Conservation (phyloP, 1,139 yeast species). For the Taphrina flavorubra region DNA sequence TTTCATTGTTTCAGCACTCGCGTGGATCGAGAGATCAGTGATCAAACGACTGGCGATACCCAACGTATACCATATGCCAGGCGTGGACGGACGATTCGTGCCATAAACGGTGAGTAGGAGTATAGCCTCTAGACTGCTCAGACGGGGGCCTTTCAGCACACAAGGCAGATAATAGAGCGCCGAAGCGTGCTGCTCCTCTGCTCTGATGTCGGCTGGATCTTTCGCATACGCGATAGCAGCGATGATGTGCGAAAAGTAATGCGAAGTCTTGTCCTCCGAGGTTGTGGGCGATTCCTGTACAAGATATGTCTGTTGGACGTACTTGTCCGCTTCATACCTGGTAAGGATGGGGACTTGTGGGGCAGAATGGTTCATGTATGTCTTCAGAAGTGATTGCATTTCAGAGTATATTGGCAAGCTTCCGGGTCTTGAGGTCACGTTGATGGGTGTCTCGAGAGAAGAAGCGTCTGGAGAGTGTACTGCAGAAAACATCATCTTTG, state of each 20-base stretch:
- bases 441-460: constrained; percentile 48
- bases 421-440: constrained; percentile 54
- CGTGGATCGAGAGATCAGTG: constrained; percentile 82
- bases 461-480: constrained; percentile 47
- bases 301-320: constrained; percentile 71
- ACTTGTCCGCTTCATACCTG: constrained; percentile 57
- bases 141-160: constrained; percentile 63
- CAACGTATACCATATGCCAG: constrained; percentile 90
- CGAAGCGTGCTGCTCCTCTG: constrained; percentile 72
- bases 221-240: constrained; percentile 83
- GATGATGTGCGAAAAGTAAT: constrained; percentile 69
- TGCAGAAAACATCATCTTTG: constrained; percentile 44
- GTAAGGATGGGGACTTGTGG: constrained; percentile 69
- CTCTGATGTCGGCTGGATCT: constrained; percentile 71
- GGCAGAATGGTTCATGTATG: constrained; percentile 67
- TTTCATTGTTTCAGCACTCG: constrained; percentile 57
- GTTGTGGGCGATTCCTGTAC: constrained; percentile 78
- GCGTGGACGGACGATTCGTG: constrained; percentile 60
- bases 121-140: constrained; percentile 76
- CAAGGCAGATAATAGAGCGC: constrained; percentile 68
- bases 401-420: constrained; percentile 70
- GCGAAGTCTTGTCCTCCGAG: constrained; percentile 58
- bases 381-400: constrained; percentile 70
- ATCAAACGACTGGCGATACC: constrained; percentile 81
- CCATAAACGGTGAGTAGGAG: constrained; percentile 72